phyloP scores from a whole-genome alignment of 305 asterid genomes.

The Solanum hybrid region DNA sequence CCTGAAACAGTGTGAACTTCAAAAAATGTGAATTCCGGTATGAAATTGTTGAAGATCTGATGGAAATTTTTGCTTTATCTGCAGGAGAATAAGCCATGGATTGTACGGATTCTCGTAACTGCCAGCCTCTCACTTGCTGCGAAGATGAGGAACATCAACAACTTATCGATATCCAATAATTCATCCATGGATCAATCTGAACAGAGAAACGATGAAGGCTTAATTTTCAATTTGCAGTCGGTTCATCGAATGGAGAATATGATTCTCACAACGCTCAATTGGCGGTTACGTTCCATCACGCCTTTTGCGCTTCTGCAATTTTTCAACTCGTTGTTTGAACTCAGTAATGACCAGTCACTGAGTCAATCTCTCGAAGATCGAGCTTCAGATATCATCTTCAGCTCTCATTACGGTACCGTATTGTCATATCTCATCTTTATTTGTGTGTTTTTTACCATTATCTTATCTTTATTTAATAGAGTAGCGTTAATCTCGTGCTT shows the following conservation, averaged over 20 bases:
- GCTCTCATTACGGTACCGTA: constrained; percentile 32
- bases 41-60: background rate
- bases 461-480: background rate
- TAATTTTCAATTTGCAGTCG: constrained; percentile 24
- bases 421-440: background rate
- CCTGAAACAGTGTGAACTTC: background rate
- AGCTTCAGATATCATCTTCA: constrained; percentile 35
- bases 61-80: background rate
- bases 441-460: no score
- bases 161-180: constrained; percentile 1
- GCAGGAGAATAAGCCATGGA: constrained; percentile 47
- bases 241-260: constrained; percentile 50
- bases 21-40: background rate
- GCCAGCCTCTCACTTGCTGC: constrained; percentile 52
- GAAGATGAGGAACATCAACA: constrained; percentile 36
- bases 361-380: constrained; percentile 22
- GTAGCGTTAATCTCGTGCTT: background rate
- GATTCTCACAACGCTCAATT: constrained; percentile 37
- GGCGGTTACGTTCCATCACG: constrained; percentile 62
- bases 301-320: constrained; percentile 47
- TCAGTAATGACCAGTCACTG: constrained; percentile 15
- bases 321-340: constrained; percentile 27
- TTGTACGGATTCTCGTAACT: constrained; percentile 33
- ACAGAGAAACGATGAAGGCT: constrained; percentile 30
- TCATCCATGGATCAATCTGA: background rate